phyloP scores from a whole-genome alignment of 176 grass and related monocot genomes.

The Chloris gayana region DNA sequence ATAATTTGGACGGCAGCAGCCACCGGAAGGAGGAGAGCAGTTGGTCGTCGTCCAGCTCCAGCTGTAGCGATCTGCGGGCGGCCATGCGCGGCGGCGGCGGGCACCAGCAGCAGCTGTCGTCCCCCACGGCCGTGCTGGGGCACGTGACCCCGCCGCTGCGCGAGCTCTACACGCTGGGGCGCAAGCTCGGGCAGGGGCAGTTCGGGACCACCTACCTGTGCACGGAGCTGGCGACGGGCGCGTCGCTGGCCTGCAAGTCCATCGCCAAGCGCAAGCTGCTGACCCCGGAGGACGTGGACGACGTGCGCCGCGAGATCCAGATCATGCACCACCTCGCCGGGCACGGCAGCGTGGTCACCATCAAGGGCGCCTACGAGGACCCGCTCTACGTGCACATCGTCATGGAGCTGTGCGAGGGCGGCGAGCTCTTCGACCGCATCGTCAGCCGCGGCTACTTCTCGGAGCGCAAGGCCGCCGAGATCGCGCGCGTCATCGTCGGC shows the following conservation, averaged over 20 bases:
- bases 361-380: constrained; percentile 84
- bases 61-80: neutral
- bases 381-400: constrained; percentile 75
- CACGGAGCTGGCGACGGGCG: constrained; percentile 49
- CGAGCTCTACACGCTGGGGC: constrained; percentile 60
- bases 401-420: constrained; percentile 84
- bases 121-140: constrained; percentile 51
- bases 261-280: constrained; percentile 79
- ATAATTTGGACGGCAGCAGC: neutral
- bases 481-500: constrained; percentile 63
- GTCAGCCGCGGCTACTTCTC: constrained; percentile 67
- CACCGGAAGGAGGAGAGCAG: neutral
- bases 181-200: constrained; percentile 79
- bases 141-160: constrained; percentile 56
- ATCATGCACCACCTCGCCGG: constrained; percentile 78
- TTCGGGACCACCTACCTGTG: constrained; percentile 82
- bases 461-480: constrained; percentile 64
- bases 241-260: constrained; percentile 58
- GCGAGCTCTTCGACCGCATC: constrained; percentile 79
- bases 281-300: constrained; percentile 60
- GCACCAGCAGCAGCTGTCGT: constrained; percentile 32
- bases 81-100: constrained; percentile 23
- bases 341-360: constrained; percentile 61
- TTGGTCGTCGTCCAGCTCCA: neutral
- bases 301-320: constrained; percentile 79